A percentile compares a stretch with the other conserved stretches of the same genome.
Evolutionary conservation across 2,329 filamentous ascomycete species (phyloP).

Genomic region (Mollisiaceae sp.): DNA sequence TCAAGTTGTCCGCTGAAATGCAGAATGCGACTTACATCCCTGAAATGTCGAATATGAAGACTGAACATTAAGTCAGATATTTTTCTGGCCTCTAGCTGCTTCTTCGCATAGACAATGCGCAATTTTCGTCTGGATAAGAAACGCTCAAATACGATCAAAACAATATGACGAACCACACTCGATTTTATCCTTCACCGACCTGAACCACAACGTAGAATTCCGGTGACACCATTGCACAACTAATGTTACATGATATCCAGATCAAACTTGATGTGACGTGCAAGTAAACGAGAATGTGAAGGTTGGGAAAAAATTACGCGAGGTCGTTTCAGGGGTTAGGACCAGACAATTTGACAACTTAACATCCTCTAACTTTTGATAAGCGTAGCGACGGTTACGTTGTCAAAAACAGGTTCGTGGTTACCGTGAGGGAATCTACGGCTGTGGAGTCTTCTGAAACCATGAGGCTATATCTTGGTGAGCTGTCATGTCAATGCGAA

Average conservation of each 20-base stretch:
- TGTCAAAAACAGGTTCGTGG: not conserved
- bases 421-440: not conserved
- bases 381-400: not conserved
- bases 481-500: slow-evolving; percentile 3
- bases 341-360: not conserved
- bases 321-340: not conserved
- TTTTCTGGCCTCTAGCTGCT: no score
- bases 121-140: not conserved
- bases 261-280: not conserved
- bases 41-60: no score
- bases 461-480: not conserved
- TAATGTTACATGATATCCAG: not conserved
- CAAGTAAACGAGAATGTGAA: not conserved
- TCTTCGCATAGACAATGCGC: not conserved
- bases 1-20: no score
- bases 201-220: not conserved
- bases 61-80: no score
- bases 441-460: not conserved
- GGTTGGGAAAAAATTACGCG: not conserved
- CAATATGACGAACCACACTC: not conserved
- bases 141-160: not conserved
- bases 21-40: no score
- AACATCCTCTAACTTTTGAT: not conserved
- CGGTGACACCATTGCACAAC: not conserved
- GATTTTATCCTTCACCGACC: not conserved